Conservation (phyloP, 2,329 filamentous ascomycete species). For the Exophiala spinifera region DNA sequence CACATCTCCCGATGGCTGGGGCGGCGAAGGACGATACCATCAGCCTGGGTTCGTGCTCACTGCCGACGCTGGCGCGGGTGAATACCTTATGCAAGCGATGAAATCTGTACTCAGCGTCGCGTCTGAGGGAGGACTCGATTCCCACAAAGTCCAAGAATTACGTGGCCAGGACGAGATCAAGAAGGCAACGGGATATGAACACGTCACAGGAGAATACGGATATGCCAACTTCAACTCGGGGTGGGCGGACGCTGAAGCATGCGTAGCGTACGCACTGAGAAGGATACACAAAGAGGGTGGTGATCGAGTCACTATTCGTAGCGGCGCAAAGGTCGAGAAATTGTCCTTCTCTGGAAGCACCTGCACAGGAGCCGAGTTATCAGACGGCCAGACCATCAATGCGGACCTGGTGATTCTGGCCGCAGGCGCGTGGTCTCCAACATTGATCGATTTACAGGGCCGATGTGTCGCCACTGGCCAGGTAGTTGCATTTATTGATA, state of each 20-base stretch:
- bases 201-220: conserved; percentile 32
- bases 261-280: conserved; percentile 39
- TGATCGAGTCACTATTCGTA: conserved; percentile 36
- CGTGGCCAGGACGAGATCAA: conserved; percentile 18
- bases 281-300: conserved; percentile 32
- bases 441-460: conserved; percentile 72
- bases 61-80: conserved; percentile 29
- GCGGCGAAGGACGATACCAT: conserved; percentile 42
- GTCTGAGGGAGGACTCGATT: conserved; percentile 35
- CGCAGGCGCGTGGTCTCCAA: conserved; percentile 81
- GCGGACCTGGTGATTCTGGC: conserved; percentile 59
- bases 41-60: conserved; percentile 44
- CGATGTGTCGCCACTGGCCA: conserved; percentile 80
- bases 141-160: conserved; percentile 38
- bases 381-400: conserved; percentile 15
- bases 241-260: conserved; percentile 45
- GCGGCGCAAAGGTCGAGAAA: conserved; percentile 36
- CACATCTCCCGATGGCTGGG: conserved; percentile 34
- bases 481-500: conserved; percentile 70
- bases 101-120: conserved; percentile 28
- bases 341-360: conserved; percentile 32
- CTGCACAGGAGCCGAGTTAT: conserved; percentile 23
- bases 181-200: conserved; percentile 21
- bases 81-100: conserved; percentile 18
- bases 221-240: conserved; percentile 48